A percentile compares a stretch with the other conserved stretches of the same genome.
Evolutionary conservation across 169 alveolate genomes (phyloP).

Genomic region (Eimeria brunetti): DNA sequence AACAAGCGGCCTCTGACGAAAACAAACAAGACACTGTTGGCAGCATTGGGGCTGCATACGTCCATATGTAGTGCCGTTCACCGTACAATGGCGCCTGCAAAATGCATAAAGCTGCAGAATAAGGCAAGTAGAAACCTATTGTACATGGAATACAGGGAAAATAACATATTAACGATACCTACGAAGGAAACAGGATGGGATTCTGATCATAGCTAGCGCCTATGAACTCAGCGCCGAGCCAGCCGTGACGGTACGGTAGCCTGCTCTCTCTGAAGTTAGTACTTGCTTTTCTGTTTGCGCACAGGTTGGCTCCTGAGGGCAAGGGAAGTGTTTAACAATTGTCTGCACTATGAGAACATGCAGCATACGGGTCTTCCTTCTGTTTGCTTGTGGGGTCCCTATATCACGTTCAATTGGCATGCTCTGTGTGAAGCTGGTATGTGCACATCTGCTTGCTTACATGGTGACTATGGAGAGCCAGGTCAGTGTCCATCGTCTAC

Average conservation of each 20-base stretch:
- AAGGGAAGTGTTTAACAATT: neutral
- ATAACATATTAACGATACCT: neutral
- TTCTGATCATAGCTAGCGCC: neutral
- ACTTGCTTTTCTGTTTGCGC: neutral
- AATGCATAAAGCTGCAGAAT: neutral
- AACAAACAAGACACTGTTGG: slow-evolving; percentile 2
- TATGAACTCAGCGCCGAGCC: neutral
- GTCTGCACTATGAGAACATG: neutral
- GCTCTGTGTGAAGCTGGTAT: too few species aligned
- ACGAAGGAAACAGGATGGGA: neutral
- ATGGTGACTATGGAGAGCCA: too few species aligned
- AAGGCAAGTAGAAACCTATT: neutral
- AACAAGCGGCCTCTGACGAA: neutral
- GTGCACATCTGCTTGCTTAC: too few species aligned
- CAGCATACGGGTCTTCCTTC: neutral
- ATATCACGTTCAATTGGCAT: too few species aligned
- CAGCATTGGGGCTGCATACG: slow-evolving; percentile 7
- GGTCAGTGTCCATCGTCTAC: too few species aligned
- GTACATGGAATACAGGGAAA: neutral
- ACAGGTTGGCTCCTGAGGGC: neutral
- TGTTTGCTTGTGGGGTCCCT: neutral
- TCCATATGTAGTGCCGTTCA: neutral
- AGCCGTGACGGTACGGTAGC: neutral
- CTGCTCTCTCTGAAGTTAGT: neutral
- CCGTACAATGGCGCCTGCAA: neutral